Base-by-base conservation (phyloP, 1,284 basidiomycete genomes). In the Sporisorium graminicola region DNA sequence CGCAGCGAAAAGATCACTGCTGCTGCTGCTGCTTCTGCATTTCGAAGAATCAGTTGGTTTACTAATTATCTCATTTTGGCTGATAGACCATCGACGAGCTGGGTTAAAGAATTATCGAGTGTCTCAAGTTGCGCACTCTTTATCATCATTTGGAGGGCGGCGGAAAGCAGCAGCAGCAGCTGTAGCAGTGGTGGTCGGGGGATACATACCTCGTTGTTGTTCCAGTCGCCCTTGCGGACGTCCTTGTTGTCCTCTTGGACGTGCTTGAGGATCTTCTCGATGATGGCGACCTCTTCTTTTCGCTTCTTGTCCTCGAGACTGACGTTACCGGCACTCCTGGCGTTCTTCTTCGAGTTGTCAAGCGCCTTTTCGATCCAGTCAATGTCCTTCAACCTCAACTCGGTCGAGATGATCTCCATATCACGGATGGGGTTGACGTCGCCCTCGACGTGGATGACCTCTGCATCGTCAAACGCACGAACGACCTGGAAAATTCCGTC, bases 401-500 rank as follows among this genome's bases (percentile, higher is more conserved):
- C 84, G 35, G 91, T 97, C 78, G 92, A 92, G 86, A 99, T 99
- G 85, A 98, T 98, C 79, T 94, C 92, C 96, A 99, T 98, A 87
- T 99, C 97, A 74, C 97, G 92, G 58, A 93, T 81, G 22, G 97
- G 97, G 87, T 99, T 90, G 66, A 99, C 95, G 79, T 99, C 97
- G 58, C 97, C 97, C 87, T 99, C 97, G 81, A 99, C 97, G 87
- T 99, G 97, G 79, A 94, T 98, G 86, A 99, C 95, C 85, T 99
- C 97, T 40, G 94, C 93, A 83, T 99, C 97, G 85, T 98, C 96
- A 86, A 99, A 99, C 8, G 95, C 95, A 80, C 97, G 93, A 63
- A 99, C 92, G 74, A 98, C 92, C 87, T 99, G 97, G 90, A 99
- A 99, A 86, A 99, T 99, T 85, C 97, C 97, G 86, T 99, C 97